Conservation (phyloP, 495 filamentous ascomycete species). For the Massariosphaeria phaeospora region DNA sequence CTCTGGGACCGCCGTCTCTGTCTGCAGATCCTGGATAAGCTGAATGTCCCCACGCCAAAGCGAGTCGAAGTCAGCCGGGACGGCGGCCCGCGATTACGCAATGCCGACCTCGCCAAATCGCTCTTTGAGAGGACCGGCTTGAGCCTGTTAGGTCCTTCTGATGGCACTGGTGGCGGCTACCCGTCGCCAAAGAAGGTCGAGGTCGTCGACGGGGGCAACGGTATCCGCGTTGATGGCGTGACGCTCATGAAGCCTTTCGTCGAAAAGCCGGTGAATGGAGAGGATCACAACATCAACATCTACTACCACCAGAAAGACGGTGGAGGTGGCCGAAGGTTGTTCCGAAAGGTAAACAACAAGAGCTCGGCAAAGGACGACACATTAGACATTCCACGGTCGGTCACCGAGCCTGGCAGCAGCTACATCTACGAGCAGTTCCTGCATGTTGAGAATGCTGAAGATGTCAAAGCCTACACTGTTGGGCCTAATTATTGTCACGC, state of each 20-base stretch:
- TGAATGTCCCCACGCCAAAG: conserved; percentile 81
- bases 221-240: conserved; percentile 77
- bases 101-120: conserved; percentile 68
- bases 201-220: conserved; percentile 80
- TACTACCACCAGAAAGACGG: conserved; percentile 85
- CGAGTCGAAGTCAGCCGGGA: conserved; percentile 92
- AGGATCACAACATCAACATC: conserved; percentile 98
- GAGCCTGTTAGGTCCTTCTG: conserved; percentile 65
- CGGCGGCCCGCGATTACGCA: conserved; percentile 76
- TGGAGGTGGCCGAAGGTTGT: conserved; percentile 84
- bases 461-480: conserved; percentile 98
- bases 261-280: conserved; percentile 95
- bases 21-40: conserved; percentile 76
- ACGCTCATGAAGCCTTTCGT: conserved; percentile 89
- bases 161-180: conserved; percentile 63
- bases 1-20: conserved; percentile 94
- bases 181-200: conserved; percentile 61
- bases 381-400: conserved; percentile 67
- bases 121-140: conserved; percentile 76
- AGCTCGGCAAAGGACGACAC: conserved; percentile 85
- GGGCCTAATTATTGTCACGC: conserved; percentile 91
- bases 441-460: conserved; percentile 90
- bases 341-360: conserved; percentile 97
- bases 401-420: conserved; percentile 71
- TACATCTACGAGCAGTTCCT: conserved; percentile 98